Base-by-base conservation (phyloP, 208 protist species). In the Trypanosoma brucei region DNA sequence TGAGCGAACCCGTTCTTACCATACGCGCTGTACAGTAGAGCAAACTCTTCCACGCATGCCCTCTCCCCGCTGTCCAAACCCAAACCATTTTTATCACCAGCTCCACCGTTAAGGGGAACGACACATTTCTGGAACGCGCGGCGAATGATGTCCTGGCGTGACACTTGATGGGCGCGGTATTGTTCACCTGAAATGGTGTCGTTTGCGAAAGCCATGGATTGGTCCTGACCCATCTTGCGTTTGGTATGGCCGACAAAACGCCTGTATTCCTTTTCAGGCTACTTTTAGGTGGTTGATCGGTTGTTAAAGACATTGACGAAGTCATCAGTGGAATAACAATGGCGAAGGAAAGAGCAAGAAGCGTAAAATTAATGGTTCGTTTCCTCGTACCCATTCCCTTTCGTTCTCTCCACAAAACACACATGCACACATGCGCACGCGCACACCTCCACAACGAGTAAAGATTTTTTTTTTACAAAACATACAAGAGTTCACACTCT, bases 121-220 rank as follows among this genome's bases (percentile, higher is more conserved):
- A 94, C 80, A 51, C 88, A 94, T 71, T 91, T 94, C 3, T 78
- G 70, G 64, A 92, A 94, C 33, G 77, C 83, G 45, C 71, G 70
- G 46, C 86, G 75, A 30, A 87, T 75, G 2, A 82, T 74, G 9
- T 63, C 59, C 56, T 92, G 85, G 8, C 76, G 81, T 1, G 81
- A 76, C 57, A 77, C 69, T 13, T 91, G 76, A 60, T 87, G 80
- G 22, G 76, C 59, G 35, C 84, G 76, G 57, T 79, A 91, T 65
- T 94, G 85, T 60, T 94, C 88, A 6, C 75, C 57, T 46, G 72
- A 53, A 54, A 92, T 60, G 34, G 88, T 94, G 63, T 94, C 88
- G 44, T 68, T 75, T 33, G 74, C 75, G 3, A 90, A 64, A 35
- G 49, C 74, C 31, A 74, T 40, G 2, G 78, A 70, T 56, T 81